Base-by-base conservation (phyloP, 176 grass and related monocot genomes). In the Juncus inflexus region DNA sequence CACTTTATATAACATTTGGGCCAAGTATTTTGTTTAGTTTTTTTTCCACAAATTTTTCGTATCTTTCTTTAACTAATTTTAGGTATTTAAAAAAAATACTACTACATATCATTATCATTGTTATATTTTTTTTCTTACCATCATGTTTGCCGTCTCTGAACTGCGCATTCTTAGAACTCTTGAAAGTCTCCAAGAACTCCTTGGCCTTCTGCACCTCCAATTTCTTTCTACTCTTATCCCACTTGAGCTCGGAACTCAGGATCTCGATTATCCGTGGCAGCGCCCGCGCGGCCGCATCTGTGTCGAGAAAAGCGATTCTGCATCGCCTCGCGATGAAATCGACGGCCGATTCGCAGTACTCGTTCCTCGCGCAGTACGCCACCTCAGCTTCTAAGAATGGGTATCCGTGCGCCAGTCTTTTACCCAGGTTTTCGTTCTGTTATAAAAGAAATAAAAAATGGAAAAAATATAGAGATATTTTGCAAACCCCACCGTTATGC, bases 311-410 rank as follows among this genome's bases (percentile, higher is more conserved):
- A 38, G 92, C 85, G 52, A 97, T 81, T 3, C 92, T 69, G 11
- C 84, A 91, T 35, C 92, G 86, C 77, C 92, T 84, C 52, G 92
- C 85, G 77, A 97, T 62, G 56, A 91, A 97, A 53, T 91, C 92
- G 12, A 91, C 63, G 47, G 87, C 77, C 62, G 87, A 91, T 74
- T 89, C 87, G 66, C 92, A 89, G 45, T 89, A 97, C 67, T 97
- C 92, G 1, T 86, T 55, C 16, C 87, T 84, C 76, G 92, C 82
- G 79, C 87, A 97, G 39, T 97, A 97, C 61, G 92, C 92, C 70
- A 97, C 92, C 79, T 97, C 92, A 61, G 92, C 92, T 69, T 97
- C 92, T 74, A 91, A 70, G 75, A 83, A 89, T 55, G 87, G 92
- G 71, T 91, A 91, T 45, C 87, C 87, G 52, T 91, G 87, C 65